Evolutionary conservation across 2,329 filamentous ascomycete species (phyloP).

Genomic region (Lachnellula occidentalis): DNA sequence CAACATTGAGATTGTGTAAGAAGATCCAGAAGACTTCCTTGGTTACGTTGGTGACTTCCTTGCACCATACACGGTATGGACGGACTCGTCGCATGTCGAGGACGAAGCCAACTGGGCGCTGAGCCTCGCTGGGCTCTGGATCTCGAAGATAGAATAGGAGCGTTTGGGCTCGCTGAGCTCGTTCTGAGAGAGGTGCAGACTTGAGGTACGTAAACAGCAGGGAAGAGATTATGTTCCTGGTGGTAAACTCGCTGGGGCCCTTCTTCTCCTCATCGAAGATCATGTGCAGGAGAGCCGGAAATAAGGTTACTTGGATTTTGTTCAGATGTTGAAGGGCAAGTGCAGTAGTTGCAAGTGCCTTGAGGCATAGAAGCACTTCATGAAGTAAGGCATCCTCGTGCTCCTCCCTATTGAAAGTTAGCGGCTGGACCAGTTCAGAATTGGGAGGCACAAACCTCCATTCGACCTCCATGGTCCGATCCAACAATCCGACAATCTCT

Average conservation of each 20-base stretch:
- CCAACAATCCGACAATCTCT: conserved; percentile 78
- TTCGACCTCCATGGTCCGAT: conserved; percentile 91
- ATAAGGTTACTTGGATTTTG: conserved; percentile 72
- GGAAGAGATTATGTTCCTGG: conserved; percentile 82
- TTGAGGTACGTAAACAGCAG: conserved; percentile 86
- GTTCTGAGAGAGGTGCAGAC: conserved; percentile 54
- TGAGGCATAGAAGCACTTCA: conserved; percentile 86
- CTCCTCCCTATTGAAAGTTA: conserved; percentile 62
- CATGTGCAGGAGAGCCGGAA: conserved; percentile 81
- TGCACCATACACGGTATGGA: conserved; percentile 90
- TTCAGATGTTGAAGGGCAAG: conserved; percentile 77
- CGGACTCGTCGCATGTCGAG: conserved; percentile 80
- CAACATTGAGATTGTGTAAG: conserved; percentile 85
- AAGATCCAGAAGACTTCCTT: conserved; percentile 99
- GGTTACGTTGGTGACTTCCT: conserved; percentile 85
- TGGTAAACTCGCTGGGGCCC: conserved; percentile 93
- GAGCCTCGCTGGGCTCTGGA: conserved; percentile 67
- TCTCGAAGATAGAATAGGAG: conserved; percentile 78
- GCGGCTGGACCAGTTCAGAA: conserved; percentile 34
- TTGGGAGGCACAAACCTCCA: conserved; percentile 66
- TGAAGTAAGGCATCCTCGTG: conserved; percentile 92
- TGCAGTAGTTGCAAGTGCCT: conserved; percentile 88
- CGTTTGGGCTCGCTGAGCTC: conserved; percentile 63
- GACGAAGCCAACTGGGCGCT: conserved; percentile 78
- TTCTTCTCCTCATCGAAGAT: conserved; percentile 98